phyloP scores from a whole-genome alignment of 2,329 filamentous ascomycete genomes.

The Claviceps sp. region DNA sequence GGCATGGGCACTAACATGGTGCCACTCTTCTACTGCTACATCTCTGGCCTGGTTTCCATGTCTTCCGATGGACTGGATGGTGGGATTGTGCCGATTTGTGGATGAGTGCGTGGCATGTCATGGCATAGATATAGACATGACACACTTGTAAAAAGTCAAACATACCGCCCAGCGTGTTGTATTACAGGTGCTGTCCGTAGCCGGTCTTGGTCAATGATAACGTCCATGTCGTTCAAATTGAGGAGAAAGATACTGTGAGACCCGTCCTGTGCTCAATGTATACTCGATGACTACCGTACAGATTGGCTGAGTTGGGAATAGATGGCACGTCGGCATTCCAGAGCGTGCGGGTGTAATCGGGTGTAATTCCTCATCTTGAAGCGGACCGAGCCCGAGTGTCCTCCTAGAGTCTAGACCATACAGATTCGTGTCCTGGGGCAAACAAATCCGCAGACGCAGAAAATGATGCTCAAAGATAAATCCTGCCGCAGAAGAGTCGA shows the following conservation, averaged over 20 bases:
- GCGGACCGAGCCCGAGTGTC: slow-evolving; percentile 55
- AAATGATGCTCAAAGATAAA: slow-evolving; percentile 66
- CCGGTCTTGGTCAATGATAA: slow-evolving; percentile 54
- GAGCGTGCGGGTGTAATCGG: slow-evolving; percentile 52
- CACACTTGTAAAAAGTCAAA: slow-evolving; percentile 43
- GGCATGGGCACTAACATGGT: too few relatives aligned
- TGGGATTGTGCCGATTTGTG: too few relatives aligned
- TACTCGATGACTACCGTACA: slow-evolving; percentile 62
- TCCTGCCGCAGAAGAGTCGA: slow-evolving; percentile 50
- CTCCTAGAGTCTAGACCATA: slow-evolving; percentile 52
- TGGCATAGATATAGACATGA: too few relatives aligned
- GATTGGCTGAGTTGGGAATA: slow-evolving; percentile 47
- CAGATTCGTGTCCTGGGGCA: slow-evolving; percentile 53
- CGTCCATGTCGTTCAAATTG: slow-evolving; percentile 65
- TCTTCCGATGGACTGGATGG: too few relatives aligned
- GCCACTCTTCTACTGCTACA: too few relatives aligned
- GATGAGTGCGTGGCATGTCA: too few relatives aligned
- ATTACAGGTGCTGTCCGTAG: slow-evolving; percentile 53
- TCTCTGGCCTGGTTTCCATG: too few relatives aligned
- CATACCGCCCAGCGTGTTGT: slow-evolving; percentile 65
- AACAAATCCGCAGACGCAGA: slow-evolving; percentile 50
- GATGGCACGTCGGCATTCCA: slow-evolving; percentile 55
- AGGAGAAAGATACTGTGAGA: slow-evolving; percentile 57
- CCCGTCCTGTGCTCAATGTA: slow-evolving; percentile 57
- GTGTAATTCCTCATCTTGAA: slow-evolving; percentile 39